Evolutionary conservation across 257 asterid species (phyloP).

Genomic region (Fraxinus quadrangulata): DNA sequence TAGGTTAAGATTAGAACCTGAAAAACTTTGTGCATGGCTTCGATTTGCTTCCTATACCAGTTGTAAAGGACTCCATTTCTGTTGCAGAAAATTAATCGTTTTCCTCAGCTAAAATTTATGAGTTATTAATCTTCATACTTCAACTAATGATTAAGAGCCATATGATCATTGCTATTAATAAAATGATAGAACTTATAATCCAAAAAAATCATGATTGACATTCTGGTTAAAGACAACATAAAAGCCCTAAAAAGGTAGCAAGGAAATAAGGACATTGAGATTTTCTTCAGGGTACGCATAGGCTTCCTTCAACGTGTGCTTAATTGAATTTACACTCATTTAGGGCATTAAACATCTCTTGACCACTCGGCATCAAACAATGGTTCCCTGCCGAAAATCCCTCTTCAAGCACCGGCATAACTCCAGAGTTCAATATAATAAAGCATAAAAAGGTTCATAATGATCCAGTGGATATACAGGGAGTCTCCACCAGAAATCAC

Average conservation of each 20-base stretch:
- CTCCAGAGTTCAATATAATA: too few relatives aligned
- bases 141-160: constrained; percentile 28
- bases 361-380: background rate
- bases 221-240: background rate
- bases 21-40: constrained; percentile 92
- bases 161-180: constrained; percentile 15
- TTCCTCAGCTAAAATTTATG: constrained; percentile 45
- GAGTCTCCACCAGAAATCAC: background rate
- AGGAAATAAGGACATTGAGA: background rate
- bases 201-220: background rate
- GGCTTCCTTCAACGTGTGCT: background rate
- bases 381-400: too few relatives aligned
- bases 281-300: background rate
- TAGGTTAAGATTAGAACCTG: constrained; percentile 86
- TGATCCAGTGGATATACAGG: background rate
- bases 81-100: constrained; percentile 64
- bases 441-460: too few relatives aligned
- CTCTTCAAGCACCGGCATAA: too few relatives aligned
- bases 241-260: background rate
- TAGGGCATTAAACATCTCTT: background rate
- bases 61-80: constrained; percentile 75
- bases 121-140: constrained; percentile 40
- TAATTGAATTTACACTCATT: background rate
- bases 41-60: constrained; percentile 91
- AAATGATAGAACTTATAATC: background rate